Conservation (phyloP, 2,329 filamentous ascomycete genomes). For the Beauveria sp. region DNA sequence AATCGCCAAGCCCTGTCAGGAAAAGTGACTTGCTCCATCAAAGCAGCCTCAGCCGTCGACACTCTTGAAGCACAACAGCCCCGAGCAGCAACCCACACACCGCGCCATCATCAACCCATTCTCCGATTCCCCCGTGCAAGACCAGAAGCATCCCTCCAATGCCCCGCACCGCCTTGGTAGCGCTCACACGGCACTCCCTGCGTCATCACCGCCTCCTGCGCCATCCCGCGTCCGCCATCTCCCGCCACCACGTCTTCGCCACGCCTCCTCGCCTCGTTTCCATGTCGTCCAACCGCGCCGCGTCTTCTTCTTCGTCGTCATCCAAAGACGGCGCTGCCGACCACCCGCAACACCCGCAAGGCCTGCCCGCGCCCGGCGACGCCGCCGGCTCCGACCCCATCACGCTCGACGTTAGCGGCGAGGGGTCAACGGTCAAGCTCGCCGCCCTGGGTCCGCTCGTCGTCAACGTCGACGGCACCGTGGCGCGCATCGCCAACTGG, state of each 20-base stretch:
- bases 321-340: neutral
- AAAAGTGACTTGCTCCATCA: neutral
- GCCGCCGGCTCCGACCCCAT: conserved; percentile 13
- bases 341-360: neutral
- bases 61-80: neutral
- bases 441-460: conserved; percentile 67
- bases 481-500: conserved; percentile 69
- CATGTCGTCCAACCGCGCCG: neutral
- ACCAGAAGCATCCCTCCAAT: neutral
- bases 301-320: neutral
- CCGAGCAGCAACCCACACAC: neutral
- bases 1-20: neutral
- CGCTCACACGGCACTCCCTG: conserved; percentile 1
- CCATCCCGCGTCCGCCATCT: neutral
- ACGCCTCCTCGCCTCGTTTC: neutral
- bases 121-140: neutral
- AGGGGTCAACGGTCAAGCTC: conserved; percentile 42
- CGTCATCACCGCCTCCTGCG: neutral
- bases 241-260: neutral
- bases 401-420: conserved; percentile 27
- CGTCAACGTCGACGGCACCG: conserved; percentile 63
- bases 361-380: conserved; percentile 21
- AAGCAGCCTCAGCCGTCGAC: neutral
- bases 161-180: neutral
- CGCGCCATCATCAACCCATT: neutral